Evolutionary conservation across 2,329 filamentous ascomycete genomes (phyloP), one percentile per base, ranked within the genome.

Genomic region (Trichoderma polysporum): DNA sequence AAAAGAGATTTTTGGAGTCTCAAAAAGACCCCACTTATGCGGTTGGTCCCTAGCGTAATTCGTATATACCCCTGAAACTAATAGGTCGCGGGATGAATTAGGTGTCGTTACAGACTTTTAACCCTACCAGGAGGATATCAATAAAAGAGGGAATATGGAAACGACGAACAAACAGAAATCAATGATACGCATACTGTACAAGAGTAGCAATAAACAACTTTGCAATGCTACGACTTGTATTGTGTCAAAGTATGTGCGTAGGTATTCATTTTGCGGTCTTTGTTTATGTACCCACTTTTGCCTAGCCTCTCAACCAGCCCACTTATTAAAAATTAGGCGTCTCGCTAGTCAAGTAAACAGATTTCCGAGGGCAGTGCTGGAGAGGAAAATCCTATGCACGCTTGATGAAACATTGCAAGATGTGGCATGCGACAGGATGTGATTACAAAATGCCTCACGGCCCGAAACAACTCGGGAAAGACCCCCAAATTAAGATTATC

Each of bases 21-120:
- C 5, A 5, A n/a, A 39, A n/a, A n/a, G 15, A 6, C 3, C 17
- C 53, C 35, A 41, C 54, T 41, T 57, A 57, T 57, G 54, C 54
- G 54, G 54, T 57, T 57, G 54, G 54, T 57, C 25, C 54, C 54
- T 57, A 57, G 54, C 54, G 54, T n/a, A n/a, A n/a, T n/a, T n/a
- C n/a, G n/a, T 25, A 29, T 9, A 41, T 9, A 27, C 54, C 15
- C 35, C 35, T 41, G 54, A 29, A 39, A 25, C 53, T 7, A 39
- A n/a, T n/a, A n/a, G n/a, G n/a, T n/a, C n/a, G n/a, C n/a, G n/a
- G n/a, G n/a, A n/a, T n/a, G n/a, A n/a, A n/a, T n/a, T n/a, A n/a
- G n/a, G n/a, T n/a, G n/a, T n/a, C 49, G 49, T 27, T 53, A 53
- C 25, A 17, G 27, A 53, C 17, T 31, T 53, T 45, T 31, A 13